These are phyloP conservation scores for Calonectria ilicicola DNA, from an alignment of 2,329 filamentous ascomycete genomes.

Conservation along the genomic window DNA sequence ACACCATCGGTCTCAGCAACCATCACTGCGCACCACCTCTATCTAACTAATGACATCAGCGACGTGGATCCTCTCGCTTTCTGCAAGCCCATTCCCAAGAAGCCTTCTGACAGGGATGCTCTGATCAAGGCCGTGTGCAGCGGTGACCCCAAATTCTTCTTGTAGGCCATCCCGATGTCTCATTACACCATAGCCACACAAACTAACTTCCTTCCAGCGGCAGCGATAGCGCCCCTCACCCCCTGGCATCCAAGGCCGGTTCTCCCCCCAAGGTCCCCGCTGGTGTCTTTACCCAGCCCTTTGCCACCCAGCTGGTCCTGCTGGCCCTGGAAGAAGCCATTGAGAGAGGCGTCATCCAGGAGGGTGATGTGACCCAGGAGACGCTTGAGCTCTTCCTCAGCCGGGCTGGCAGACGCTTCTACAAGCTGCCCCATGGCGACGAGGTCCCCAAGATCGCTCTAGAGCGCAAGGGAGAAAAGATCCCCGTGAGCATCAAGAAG, in stretches of 20 bases:
- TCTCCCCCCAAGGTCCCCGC: slow-evolving; percentile 69
- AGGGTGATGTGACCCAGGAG: slow-evolving; percentile 66
- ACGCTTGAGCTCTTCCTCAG: slow-evolving; percentile 67
- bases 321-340: slow-evolving; percentile 71
- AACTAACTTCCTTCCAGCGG: slow-evolving; percentile 47
- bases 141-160: slow-evolving; percentile 76
- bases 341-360: slow-evolving; percentile 62
- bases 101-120: slow-evolving; percentile 77
- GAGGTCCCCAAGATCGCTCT: slow-evolving; percentile 3
- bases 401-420: slow-evolving; percentile 65
- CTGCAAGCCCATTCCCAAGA: slow-evolving; percentile 81
- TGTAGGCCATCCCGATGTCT: slow-evolving; percentile 59
- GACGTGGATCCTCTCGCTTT: slow-evolving; percentile 71
- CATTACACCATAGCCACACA: neutral
- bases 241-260: slow-evolving; percentile 67
- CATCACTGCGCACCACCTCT: slow-evolving; percentile 89
- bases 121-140: slow-evolving; percentile 73
- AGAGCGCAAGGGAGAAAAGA: slow-evolving; percentile 16
- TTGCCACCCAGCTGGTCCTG: slow-evolving; percentile 74
- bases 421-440: neutral
- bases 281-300: slow-evolving; percentile 84
- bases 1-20: slow-evolving; percentile 61
- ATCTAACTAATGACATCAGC: slow-evolving; percentile 79
- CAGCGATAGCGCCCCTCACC: slow-evolving; percentile 75
- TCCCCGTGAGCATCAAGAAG: slow-evolving; percentile 1